Base-by-base conservation (phyloP, 2,329 filamentous ascomycete genomes). In the Pseudofabraea citricarpa region DNA sequence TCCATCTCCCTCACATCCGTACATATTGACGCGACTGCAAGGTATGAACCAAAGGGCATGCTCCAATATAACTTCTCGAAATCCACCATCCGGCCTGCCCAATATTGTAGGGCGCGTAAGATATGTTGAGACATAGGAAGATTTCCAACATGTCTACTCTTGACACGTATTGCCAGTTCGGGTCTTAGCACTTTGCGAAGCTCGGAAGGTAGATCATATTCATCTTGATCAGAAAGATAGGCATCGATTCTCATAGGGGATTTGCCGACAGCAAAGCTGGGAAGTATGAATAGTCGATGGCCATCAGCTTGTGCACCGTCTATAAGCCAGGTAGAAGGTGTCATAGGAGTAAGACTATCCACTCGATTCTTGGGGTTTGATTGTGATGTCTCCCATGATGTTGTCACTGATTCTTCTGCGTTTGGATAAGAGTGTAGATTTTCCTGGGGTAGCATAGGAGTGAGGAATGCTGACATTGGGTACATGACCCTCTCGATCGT, bases 331-430 rank as follows among this genome's bases (percentile, higher is more conserved):
- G 75, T 58, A 2, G 75, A 69, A 1, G 61, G 52, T 12, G 52
- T 39, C 2, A 69, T 67, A 6, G 64, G 59, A 3, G 66, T 68
- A 13, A 82, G 69, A 49, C 74, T 78, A 56, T 81, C 70, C 55
- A 81, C 74, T 46, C 77, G 70, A 53, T 80, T 81, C 57, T 77
- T 79, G 6, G 77, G 78, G 49, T 82, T 82, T 32, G 81, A 64
- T 31, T 65, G 60, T 5, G 77, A 81, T 3, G 57, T 47, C 10
- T 61, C 56, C 77, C 77, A 81, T 8, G 24, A 27, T 8, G 24
- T 13, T 13, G 24, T 8, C 13, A 13, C 24, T 27, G 24, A n/a
- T n/a, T n/a, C n/a, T n/a, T n/a, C n/a, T n/a, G n/a, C n/a, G n/a
- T n/a, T n/a, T n/a, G n/a, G n/a, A n/a, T n/a, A n/a, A n/a, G n/a